Base-by-base conservation (phyloP, 805 yeast species). In the Candida yuanshanica region DNA sequence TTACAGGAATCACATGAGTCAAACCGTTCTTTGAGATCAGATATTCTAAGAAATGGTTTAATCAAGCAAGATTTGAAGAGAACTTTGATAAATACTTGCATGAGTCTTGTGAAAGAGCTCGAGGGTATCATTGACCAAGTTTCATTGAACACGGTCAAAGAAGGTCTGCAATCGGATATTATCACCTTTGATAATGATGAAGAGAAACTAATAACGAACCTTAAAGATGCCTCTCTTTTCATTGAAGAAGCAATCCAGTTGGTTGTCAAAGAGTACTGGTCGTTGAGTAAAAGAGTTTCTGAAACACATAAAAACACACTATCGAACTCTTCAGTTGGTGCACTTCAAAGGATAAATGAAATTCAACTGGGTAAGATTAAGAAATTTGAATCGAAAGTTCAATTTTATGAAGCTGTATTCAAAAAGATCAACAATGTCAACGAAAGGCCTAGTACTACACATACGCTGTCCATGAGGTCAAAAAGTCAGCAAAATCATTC, bases 241-340 rank as follows among this genome's bases (percentile, higher is more conserved):
- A 42, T 52, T 5, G 46, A 46, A 27, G 53, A 50, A n/a, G 51
- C 49, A 11, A 41, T 50, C 3, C 22, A 41, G 3, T 37, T 52
- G 29, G 37, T 48, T 13, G 33, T 44, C 13, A 42, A 44, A 25
- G 52, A 48, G 13, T 43, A 46, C 23, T 44, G 46, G 46, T 17
- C 45, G 2, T 27, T 50, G 8, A 38, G 29, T 21, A 45, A 34
- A 32, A 37, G 46, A 12, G 14, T 48, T 2, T 17, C 37, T 5
- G 42, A 44, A 2, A 20, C 38, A 3, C 45, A 46, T 18, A 48
- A 37, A 24, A 40, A 29, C 2, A 24, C 36, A 4, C 11, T 43
- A 4, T 27, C 49, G n/a, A 31, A 35, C 23, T 24, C 41, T 3
- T 31, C 46, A 2, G 18, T 41, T 4, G 21, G 20, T 14, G 37